phyloP scores from a whole-genome alignment of 2,329 filamentous ascomycete species.

The Aureobasidium sp. region DNA sequence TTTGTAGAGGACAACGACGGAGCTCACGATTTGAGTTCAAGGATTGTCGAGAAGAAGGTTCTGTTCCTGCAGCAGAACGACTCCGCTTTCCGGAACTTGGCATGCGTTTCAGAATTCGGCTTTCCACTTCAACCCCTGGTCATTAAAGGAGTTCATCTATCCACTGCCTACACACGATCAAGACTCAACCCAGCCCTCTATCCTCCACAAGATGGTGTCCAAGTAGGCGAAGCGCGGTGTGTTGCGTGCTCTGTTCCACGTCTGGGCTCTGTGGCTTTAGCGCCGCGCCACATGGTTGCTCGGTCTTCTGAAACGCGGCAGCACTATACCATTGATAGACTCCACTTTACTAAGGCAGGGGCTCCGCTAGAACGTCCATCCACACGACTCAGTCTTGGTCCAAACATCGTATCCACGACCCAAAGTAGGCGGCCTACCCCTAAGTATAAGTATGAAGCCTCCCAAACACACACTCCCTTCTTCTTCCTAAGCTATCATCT shows the following conservation, averaged over 20 bases:
- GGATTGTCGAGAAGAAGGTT: conserved; percentile 10
- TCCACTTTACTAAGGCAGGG: conserved; percentile 21
- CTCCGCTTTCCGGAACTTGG: conserved; percentile 14
- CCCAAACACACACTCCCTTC: neutral
- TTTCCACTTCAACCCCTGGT: conserved; percentile 13
- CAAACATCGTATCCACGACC: neutral
- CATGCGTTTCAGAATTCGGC: conserved; percentile 15
- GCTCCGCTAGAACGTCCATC: conserved; percentile 13
- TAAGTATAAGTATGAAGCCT: conserved; percentile 16
- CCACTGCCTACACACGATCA: neutral
- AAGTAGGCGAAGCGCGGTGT: neutral
- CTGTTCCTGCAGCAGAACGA: conserved; percentile 16
- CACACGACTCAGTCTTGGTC: conserved; percentile 5
- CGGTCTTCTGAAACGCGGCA: conserved; percentile 13
- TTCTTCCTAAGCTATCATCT: conserved; percentile 13
- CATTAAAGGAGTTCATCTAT: conserved; percentile 16
- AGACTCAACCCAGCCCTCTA: neutral
- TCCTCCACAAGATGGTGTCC: neutral
- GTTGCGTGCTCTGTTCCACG: conserved; percentile 14
- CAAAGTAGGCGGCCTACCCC: neutral
- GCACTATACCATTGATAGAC: conserved; percentile 11
- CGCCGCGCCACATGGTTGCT: conserved; percentile 14
- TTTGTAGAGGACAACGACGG: neutral
- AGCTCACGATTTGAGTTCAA: conserved; percentile 7
- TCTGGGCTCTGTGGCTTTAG: conserved; percentile 2